These are phyloP conservation scores for Coniochaeta ligniaria DNA, from an alignment of 2,329 filamentous ascomycete genomes.

Conservation along the genomic window DNA sequence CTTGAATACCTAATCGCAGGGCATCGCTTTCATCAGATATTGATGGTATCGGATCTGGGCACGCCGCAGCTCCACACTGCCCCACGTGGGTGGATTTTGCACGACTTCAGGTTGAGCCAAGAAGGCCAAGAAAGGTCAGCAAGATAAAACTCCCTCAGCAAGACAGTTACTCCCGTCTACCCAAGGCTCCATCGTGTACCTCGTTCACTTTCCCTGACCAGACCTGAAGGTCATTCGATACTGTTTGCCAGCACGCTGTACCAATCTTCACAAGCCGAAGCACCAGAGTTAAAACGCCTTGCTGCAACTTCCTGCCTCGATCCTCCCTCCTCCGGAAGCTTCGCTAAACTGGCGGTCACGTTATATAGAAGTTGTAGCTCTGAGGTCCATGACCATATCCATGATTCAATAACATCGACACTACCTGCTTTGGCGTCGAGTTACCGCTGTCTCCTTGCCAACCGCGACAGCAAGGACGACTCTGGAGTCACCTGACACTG, in stretches of 20 bases:
- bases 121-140: not conserved
- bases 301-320: not conserved
- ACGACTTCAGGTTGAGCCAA: not conserved
- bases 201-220: not conserved
- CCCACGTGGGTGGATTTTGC: not conserved
- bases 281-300: not conserved
- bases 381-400: not conserved
- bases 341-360: conserved; percentile 1
- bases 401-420: conserved; percentile 39
- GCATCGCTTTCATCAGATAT: not conserved
- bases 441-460: conserved; percentile 19
- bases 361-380: not conserved
- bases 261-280: not conserved
- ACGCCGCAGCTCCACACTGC: not conserved
- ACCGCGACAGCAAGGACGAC: conserved; percentile 28
- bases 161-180: not conserved
- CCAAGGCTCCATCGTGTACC: not conserved
- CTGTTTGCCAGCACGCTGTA: not conserved
- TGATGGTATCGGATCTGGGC: conserved; percentile 8
- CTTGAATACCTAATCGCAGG: conserved; percentile 1
- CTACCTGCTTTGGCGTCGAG: conserved; percentile 12
- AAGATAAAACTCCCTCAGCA: not conserved
- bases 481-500: conserved; percentile 25
- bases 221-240: not conserved
- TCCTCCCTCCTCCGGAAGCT: not conserved